Evolutionary conservation across 495 filamentous ascomycete genomes (phyloP), one percentile per base, ranked within the genome.

Genomic region (Talaromyces wortmannii): DNA sequence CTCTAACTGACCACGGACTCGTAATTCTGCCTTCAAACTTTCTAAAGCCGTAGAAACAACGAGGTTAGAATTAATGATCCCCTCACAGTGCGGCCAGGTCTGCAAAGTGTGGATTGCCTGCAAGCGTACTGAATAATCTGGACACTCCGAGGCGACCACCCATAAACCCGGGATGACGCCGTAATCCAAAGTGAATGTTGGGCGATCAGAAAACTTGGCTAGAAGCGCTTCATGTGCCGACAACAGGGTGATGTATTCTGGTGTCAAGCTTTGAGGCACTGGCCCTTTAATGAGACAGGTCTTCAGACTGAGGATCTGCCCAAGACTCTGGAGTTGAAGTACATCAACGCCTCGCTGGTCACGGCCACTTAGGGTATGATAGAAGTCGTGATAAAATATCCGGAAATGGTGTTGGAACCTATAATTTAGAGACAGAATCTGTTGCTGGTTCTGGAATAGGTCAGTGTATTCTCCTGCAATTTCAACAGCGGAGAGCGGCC

Each of bases 11-110:
- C 46, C 48, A 33, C 10, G 17, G 16, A 42, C 32, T 36, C 13
- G 43, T 33, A 60, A 32, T n/a, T 63, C 50, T 29, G 23, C n/a
- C 40, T 56, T 57, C 13, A 62, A 13, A 23, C 6, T 16, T 16
- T 55, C 43, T 7, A 61, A 15, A 23, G 55, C 58, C 29, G 59
- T 13, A 8, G 55, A 56, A 16, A 43, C 55, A 8, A 50, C 30
- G 2, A 57, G n/a, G 16, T 52, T 59, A 12, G 61, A 61, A 36
- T 61, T 60, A 15, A 60, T 36, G 16, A 61, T 33, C 12, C 56
- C 61, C 30, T 63, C 61, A 29, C 57, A 55, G n/a, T 59, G 60
- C 31, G 60, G 60, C 60, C 60, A 62, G 6, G 36, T 17, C 12
- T 40, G 47, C 51, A 59, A 48, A 13, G 40, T 36, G 23, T 57